Percentiles rank a stretch among this genome's conserved stretches.
These are phyloP conservation scores for Pyrrhoderma lamaoense DNA, from an alignment of 1,284 basidiomycete species.

Conservation along the genomic window DNA sequence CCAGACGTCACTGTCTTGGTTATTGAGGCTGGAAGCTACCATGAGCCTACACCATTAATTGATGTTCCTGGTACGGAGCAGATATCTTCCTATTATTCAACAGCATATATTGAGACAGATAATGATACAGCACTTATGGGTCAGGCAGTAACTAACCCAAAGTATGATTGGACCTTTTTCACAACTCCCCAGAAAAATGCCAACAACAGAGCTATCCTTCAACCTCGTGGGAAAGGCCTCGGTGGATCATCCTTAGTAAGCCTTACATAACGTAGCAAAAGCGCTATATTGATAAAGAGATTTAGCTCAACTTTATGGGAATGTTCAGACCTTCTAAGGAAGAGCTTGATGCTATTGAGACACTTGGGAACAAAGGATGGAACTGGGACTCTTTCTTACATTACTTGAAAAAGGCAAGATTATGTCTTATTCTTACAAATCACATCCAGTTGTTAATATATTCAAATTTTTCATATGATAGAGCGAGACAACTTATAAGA, in stretches of 20 bases:
- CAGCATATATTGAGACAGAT: not conserved
- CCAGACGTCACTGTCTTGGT: constrained; percentile 1
- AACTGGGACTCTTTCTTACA: constrained; percentile 16
- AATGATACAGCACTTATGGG: not conserved
- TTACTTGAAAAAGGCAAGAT: constrained; percentile 13
- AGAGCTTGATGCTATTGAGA: constrained; percentile 13
- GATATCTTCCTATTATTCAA: not conserved
- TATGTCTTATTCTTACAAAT: not conserved
- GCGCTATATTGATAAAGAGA: not conserved
- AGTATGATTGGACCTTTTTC: constrained; percentile 5
- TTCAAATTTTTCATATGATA: too few species aligned
- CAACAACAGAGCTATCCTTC: constrained; percentile 2
- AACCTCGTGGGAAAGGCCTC: constrained; percentile 9
- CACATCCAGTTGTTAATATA: too few species aligned
- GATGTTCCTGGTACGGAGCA: constrained; percentile 4
- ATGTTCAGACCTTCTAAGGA: constrained; percentile 5
- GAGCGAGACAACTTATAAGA: not conserved
- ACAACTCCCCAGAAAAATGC: constrained; percentile 9
- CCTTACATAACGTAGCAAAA: not conserved
- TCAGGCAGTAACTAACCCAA: constrained; percentile 6
- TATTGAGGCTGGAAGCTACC: constrained; percentile 7
- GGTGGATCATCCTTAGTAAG: constrained; percentile 10
- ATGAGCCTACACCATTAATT: constrained; percentile 3
- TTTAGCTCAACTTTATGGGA: constrained; percentile 12
- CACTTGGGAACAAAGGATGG: constrained; percentile 19